Base-by-base conservation (phyloP, 495 filamentous ascomycete genomes). In the Aspergillus steynii region DNA sequence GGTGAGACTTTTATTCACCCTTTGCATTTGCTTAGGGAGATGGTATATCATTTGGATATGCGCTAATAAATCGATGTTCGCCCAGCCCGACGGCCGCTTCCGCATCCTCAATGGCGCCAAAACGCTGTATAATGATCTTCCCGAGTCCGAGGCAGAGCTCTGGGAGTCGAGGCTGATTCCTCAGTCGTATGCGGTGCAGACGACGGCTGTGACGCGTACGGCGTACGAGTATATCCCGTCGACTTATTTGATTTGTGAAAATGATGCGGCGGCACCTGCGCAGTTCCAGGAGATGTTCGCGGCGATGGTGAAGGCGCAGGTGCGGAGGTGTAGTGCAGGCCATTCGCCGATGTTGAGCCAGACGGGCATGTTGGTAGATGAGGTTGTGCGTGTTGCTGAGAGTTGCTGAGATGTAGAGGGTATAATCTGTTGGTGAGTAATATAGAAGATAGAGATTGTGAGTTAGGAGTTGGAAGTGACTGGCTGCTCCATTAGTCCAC, bases 91-190 rank as follows among this genome's bases (percentile, higher is more conserved):
- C 29, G 53, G 60, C 2, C 25, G 32, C 10, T 61, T 53, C 26
- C n/a, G 49, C 6, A 56, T 61, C 47, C 56, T 46, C 20, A 57
- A 61, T 31, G 60, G 60, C 1, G 29, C 60, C 14, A 46, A 31
- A 12, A 52, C 54, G 1, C 46, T 61, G 25, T 61, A 56, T 26
- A 57, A 31, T 34, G 60, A 61, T 31, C 53, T 61, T 3, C 53
- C 60, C 1, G 12, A 27, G 1, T 29, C n/a, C 9, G 54, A 56
- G 29, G 60, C 48, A 6, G 32, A 32, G 8, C 29, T 56, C 8
- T 61, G 60, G 60, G 60, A 61, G 53, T 61, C 54, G 5, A 29
- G 60, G 20, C 32, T 61, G 6, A 57, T 53, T 27, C 47, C 60
- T 6, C 53, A 57, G 48, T 57, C 53, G 12, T 61, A 57, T 49